Percentiles rank a stretch among this genome's conserved stretches.
These are phyloP conservation scores for Diaporthe eres DNA, from an alignment of 2,329 filamentous ascomycete species.

Conservation along the genomic window DNA sequence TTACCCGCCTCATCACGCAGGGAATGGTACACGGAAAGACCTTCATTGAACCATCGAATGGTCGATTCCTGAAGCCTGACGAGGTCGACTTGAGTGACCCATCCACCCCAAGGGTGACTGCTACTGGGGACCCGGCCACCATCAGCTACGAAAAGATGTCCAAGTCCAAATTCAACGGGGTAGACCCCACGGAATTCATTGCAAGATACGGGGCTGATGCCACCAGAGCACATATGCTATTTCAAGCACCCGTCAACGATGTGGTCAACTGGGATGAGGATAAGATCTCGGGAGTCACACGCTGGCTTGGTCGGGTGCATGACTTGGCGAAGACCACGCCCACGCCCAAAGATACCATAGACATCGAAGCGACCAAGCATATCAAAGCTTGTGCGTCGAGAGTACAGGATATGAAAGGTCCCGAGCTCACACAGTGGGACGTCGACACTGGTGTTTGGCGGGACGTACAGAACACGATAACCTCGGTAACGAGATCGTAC, in stretches of 20 bases:
- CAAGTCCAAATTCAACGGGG: slow-evolving; percentile 93
- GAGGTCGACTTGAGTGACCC: slow-evolving; percentile 77
- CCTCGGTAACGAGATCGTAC: slow-evolving; percentile 77
- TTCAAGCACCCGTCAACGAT: slow-evolving; percentile 87
- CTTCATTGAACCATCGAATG: slow-evolving; percentile 79
- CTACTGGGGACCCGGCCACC: slow-evolving; percentile 70
- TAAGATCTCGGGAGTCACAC: slow-evolving; percentile 84
- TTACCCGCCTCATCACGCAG: slow-evolving; percentile 86
- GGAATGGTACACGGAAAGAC: slow-evolving; percentile 96
- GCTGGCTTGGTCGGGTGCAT: slow-evolving; percentile 81
- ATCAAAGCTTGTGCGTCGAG: slow-evolving; percentile 43
- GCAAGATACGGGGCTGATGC: slow-evolving; percentile 84
- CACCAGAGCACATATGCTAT: slow-evolving; percentile 88
- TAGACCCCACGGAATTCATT: slow-evolving; percentile 83
- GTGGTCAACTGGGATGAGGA: slow-evolving; percentile 89
- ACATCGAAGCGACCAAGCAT: slow-evolving; percentile 1
- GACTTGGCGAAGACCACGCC: slow-evolving; percentile 61
- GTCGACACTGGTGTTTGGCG: slow-evolving; percentile 71
- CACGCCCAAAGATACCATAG: slow-evolving; percentile 29
- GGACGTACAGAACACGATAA: slow-evolving; percentile 76
- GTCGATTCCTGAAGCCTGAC: slow-evolving; percentile 81
- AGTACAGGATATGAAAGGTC: slow-evolving; percentile 49
- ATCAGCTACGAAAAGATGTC: slow-evolving; percentile 93
- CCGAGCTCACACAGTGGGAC: slow-evolving; percentile 58
- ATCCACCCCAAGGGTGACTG: slow-evolving; percentile 71